Conservation (phyloP, 176 grass and related monocot genomes). For the Eleusine coracana region DNA sequence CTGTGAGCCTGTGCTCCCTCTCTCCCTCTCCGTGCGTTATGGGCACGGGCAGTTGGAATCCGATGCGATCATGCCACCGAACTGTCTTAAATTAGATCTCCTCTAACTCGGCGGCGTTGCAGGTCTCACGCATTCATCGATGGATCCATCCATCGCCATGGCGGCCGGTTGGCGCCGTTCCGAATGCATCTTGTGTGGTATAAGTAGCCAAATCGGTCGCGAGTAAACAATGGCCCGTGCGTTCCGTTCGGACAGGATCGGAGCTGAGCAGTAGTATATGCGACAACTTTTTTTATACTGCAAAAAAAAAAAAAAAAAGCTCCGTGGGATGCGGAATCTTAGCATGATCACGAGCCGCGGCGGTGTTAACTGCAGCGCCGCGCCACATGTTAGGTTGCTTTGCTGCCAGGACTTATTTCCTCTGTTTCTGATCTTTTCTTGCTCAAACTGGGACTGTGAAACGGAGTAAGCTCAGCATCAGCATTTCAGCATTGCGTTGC, state of each 20-base stretch:
- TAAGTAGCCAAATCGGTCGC: neutral
- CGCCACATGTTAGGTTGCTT: neutral
- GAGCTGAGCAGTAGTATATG: neutral
- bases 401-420: neutral
- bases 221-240: neutral
- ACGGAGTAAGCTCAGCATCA: no score
- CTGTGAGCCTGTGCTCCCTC: neutral
- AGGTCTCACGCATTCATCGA: neutral
- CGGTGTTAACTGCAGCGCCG: conserved; percentile 1
- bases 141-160: neutral
- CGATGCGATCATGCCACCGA: conserved; percentile 35
- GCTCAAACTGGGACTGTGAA: neutral
- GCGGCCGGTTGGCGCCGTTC: neutral
- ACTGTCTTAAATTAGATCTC: conserved; percentile 16
- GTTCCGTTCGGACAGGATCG: neutral
- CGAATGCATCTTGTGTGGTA: neutral
- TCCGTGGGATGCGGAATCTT: neutral
- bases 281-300: neutral
- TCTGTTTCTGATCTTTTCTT: neutral
- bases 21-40: neutral
- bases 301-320: neutral
- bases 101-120: conserved; percentile 31
- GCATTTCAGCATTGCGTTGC: no score
- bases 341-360: neutral
- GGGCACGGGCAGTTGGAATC: conserved; percentile 38